A percentile compares a stretch with the other conserved stretches of the same genome.
Evolutionary conservation across 2,329 filamentous ascomycete species (phyloP).

Genomic region (Aphanoascus verrucosus): DNA sequence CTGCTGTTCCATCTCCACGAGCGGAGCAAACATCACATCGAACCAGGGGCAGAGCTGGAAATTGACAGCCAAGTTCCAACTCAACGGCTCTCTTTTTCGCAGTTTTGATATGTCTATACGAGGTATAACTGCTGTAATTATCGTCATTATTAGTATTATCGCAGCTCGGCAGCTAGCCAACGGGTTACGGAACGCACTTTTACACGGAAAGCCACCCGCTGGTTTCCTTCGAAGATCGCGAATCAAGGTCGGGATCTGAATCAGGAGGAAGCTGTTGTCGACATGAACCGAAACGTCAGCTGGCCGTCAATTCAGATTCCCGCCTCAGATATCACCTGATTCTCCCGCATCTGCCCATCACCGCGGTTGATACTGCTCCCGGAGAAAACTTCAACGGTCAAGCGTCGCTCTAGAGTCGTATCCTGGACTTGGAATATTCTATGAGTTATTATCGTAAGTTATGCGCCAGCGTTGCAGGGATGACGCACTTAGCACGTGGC

Average conservation of each 20-base stretch:
- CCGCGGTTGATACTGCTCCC: not conserved
- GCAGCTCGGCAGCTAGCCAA: constrained; percentile 7
- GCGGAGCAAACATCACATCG: not conserved
- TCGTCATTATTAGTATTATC: not conserved
- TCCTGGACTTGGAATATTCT: constrained; percentile 1
- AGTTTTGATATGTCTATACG: not conserved
- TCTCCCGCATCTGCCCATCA: not conserved
- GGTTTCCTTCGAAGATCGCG: constrained; percentile 4
- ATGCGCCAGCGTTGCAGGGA: constrained; percentile 4
- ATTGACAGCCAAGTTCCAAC: not conserved
- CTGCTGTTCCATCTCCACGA: not conserved
- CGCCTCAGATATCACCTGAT: not conserved
- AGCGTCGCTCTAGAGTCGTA: not conserved
- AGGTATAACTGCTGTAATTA: not conserved
- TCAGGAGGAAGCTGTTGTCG: not conserved
- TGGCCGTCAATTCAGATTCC: not conserved
- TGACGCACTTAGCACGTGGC: constrained; percentile 8
- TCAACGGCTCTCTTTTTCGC: too few species aligned
- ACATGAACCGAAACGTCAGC: constrained; percentile 7
- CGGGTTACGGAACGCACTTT: constrained; percentile 1
- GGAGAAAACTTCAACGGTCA: not conserved
- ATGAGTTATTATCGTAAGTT: constrained; percentile 1
- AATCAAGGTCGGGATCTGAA: constrained; percentile 8
- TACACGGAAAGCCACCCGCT: constrained; percentile 5
- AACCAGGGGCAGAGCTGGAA: not conserved